These are phyloP conservation scores for Penicillium sp. DNA, from an alignment of 2,329 filamentous ascomycete species.

Conservation along the genomic window DNA sequence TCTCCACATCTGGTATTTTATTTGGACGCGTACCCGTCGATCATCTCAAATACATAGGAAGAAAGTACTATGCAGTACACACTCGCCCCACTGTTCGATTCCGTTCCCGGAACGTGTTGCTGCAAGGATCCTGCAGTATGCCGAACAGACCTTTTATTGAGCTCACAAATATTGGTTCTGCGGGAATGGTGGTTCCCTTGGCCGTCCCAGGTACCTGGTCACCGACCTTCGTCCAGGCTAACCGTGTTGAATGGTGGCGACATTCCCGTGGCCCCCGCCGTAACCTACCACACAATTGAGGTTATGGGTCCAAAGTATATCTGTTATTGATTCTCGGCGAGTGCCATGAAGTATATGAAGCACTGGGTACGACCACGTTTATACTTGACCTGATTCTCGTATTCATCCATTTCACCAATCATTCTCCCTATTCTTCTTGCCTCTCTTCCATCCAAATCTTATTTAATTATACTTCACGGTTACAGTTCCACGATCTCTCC, in stretches of 20 bases:
- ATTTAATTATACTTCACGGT: constrained; percentile 6
- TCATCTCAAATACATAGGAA: not conserved
- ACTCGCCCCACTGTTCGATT: constrained; percentile 14
- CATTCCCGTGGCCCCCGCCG: not conserved
- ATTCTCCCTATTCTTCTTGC: not conserved
- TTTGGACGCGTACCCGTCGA: constrained; percentile 2
- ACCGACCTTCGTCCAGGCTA: constrained; percentile 13
- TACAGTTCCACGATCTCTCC: constrained; percentile 4
- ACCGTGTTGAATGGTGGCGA: constrained; percentile 23
- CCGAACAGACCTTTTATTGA: constrained; percentile 11
- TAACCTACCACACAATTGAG: constrained; percentile 7
- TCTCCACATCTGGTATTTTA: not conserved
- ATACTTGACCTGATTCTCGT: constrained; percentile 3
- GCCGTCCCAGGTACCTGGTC: constrained; percentile 18
- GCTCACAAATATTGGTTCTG: constrained; percentile 13
- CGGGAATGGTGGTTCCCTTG: constrained; percentile 14
- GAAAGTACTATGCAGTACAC: not conserved
- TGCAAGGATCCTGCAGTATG: constrained; percentile 23
- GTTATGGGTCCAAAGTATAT: constrained; percentile 11
- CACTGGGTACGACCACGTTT: constrained; percentile 1
- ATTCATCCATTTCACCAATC: not conserved
- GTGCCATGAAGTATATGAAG: constrained; percentile 24
- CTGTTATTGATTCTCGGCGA: constrained; percentile 10
- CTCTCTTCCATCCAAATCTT: not conserved
- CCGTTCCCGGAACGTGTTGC: constrained; percentile 21